Base-by-base conservation (phyloP, 2,329 filamentous ascomycete genomes). In the Fusarium papillatum region DNA sequence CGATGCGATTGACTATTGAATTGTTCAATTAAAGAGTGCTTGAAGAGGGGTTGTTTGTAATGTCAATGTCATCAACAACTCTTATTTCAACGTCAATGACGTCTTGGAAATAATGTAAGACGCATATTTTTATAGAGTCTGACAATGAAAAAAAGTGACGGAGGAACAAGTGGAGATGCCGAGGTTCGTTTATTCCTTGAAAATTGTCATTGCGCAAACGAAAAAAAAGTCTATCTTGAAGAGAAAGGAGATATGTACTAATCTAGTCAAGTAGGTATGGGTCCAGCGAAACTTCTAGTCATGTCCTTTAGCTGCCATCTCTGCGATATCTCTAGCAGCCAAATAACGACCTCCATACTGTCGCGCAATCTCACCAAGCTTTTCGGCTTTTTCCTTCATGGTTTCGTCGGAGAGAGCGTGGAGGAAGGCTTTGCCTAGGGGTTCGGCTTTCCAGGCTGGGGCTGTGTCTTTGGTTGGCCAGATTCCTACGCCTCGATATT, bases 401-500 rank as follows among this genome's bases (percentile, higher is more conserved):
- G 10, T 10, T 17, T 64, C 29, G 26, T 62, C 39, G 48, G 61
- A 61, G 26, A 69, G 38, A 26, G 60, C 64, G 10, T 38, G 36
- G 17, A 82, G 61, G 22, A 86, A 76, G 0, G 82, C 79, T 9
- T 71, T 55, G 8, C 72, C 70, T 5, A 85, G 69, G 6, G 81
- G 79, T 17, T 77, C 66, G 2, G 73, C 75, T 10, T 80, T 74
- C 75, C 81, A 80, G 0, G 70, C 71, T 0, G 86, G 85, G 1
- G 84, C 83, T 2, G 79, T 79, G 7, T 77, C 75, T n/a, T 80
- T 78, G 61, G 81, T 84, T 1, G 79, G 85, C 79, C 84, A 86
- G 0, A 86, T 70, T 1, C 87, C 87, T 14, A 89, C 81, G 0
- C 84, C 84, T 0, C 86, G 74, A 62, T 81, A 84, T 74, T 89